A percentile compares a stretch with the other conserved stretches of the same genome.
Conservation (phyloP, 169 alveolate genomes). For the Eimeria praecox region DNA sequence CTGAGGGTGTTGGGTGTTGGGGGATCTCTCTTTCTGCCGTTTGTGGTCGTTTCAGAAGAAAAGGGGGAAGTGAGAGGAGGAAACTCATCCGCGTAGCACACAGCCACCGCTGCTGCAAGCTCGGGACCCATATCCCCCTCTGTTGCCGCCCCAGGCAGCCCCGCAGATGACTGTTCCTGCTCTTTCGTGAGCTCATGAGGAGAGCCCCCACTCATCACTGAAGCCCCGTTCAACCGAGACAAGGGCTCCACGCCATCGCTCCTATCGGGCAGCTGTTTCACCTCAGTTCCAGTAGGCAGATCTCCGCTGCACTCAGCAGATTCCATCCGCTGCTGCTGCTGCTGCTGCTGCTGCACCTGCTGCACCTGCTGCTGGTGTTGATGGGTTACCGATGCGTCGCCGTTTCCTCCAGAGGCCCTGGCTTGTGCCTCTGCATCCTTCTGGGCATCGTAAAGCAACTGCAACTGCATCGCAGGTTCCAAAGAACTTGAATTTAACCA, state of each 20-base stretch:
- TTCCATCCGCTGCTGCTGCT: not conserved
- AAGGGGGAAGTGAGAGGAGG: conserved; percentile 57
- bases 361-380: conserved; percentile 5
- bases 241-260: not conserved
- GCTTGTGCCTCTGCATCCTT: not conserved
- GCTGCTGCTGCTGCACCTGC: not conserved
- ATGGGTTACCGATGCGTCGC: not conserved
- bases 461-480: conserved; percentile 69
- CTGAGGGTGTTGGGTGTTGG: not conserved
- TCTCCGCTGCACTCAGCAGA: not conserved
- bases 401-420: not conserved
- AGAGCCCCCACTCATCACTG: not conserved
- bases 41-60: not conserved
- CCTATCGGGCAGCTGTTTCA: not conserved
- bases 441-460: conserved; percentile 43
- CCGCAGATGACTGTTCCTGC: not conserved
- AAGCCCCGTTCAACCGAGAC: not conserved
- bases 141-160: not conserved
- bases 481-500: conserved; percentile 21
- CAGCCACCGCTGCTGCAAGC: conserved; percentile 9
- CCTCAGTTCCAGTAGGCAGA: not conserved
- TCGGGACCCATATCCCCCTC: conserved; percentile 1
- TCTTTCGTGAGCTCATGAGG: not conserved
- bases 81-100: conserved; percentile 60
- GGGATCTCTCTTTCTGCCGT: not conserved